Evolutionary conservation across 805 yeast genomes (phyloP).

Genomic region (Candida andamanensis): DNA sequence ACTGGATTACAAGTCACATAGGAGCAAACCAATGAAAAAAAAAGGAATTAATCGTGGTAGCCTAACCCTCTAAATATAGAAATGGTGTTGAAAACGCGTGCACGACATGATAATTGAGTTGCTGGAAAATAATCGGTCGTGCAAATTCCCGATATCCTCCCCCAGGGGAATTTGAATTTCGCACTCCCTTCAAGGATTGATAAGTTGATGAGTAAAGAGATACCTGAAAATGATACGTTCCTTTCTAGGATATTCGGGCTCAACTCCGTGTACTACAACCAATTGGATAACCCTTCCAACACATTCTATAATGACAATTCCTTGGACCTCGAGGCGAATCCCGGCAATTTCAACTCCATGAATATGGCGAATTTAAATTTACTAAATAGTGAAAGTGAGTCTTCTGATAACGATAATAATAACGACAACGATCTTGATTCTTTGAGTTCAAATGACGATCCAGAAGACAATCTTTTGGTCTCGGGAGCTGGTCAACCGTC

Average conservation of each 20-base stretch:
- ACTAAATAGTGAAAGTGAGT: slow-evolving; percentile 4
- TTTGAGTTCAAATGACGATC: not conserved
- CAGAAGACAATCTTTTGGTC: slow-evolving; percentile 3
- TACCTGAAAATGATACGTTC: slow-evolving; percentile 41
- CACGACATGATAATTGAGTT: no score
- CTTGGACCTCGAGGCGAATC: slow-evolving; percentile 22
- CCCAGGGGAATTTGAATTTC: no score
- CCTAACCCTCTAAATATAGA: no score
- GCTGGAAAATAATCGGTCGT: no score
- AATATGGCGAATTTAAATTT: slow-evolving; percentile 4
- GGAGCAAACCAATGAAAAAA: no score
- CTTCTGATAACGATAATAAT: not conserved
- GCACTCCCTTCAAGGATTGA: no score
- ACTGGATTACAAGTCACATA: no score
- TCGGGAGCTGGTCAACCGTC: not conserved
- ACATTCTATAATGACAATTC: slow-evolving; percentile 12
- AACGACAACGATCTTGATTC: not conserved
- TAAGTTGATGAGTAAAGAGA: not conserved
- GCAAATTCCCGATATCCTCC: no score
- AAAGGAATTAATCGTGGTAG: no score
- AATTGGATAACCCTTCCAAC: slow-evolving; percentile 14
- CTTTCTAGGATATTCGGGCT: slow-evolving; percentile 61
- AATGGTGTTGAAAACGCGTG: no score
- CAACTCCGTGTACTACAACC: slow-evolving; percentile 34
- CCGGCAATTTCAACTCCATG: slow-evolving; percentile 1